Evolutionary conservation across 1,139 yeast species (phyloP).

Genomic region (Lodderomyces elongisporus): DNA sequence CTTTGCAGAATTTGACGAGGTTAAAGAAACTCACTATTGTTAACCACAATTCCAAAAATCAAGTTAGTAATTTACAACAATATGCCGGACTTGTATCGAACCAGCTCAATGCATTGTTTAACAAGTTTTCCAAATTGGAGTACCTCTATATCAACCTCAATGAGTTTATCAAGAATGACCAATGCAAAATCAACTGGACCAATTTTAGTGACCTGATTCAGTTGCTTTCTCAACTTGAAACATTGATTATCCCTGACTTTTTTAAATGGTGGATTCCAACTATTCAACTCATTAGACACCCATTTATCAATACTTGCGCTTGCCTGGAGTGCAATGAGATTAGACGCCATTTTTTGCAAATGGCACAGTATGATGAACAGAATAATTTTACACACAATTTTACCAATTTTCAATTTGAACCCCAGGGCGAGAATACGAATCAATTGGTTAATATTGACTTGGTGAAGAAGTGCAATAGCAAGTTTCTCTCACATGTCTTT

Average conservation of each 20-base stretch:
- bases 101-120: conserved; percentile 8
- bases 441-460: conserved; percentile 1
- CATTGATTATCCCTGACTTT: conserved; percentile 11
- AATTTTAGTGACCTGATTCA: conserved; percentile 4
- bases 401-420: conserved; percentile 5
- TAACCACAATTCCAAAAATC: conserved; percentile 12
- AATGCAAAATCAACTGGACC: conserved; percentile 9
- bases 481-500: conserved; percentile 9
- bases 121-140: conserved; percentile 8
- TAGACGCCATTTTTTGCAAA: conserved; percentile 7
- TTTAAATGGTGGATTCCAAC: conserved; percentile 14
- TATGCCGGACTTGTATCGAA: conserved; percentile 9
- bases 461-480: conserved; percentile 9
- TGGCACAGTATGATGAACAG: conserved; percentile 11
- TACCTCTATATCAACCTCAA: conserved; percentile 5
- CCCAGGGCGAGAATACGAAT: background rate
- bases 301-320: conserved; percentile 10
- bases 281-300: conserved; percentile 6
- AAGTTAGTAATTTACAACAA: conserved; percentile 9
- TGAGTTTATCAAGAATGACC: conserved; percentile 7
- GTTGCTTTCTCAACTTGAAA: conserved; percentile 4
- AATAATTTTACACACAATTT: conserved; percentile 13
- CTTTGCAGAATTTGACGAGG: conserved; percentile 6
- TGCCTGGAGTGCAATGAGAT: conserved; percentile 9
- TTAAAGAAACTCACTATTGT: conserved; percentile 10